Percentiles rank a stretch among this genome's conserved stretches.
Evolutionary conservation across 2,329 filamentous ascomycete species (phyloP).

Genomic region (Tricladium varicosporioides): DNA sequence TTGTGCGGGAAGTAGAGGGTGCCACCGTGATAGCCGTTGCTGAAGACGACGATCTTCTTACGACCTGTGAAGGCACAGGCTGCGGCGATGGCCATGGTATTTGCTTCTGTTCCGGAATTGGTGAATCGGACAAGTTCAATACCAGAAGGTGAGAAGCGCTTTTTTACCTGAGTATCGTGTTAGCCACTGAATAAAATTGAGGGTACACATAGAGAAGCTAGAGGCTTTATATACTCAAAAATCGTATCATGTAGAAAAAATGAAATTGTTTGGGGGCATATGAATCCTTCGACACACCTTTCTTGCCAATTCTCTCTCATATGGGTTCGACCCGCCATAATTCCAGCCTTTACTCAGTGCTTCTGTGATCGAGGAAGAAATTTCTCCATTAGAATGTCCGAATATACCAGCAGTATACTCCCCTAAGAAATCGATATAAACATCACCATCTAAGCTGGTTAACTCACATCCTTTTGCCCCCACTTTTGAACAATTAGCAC

Average conservation of each 20-base stretch:
- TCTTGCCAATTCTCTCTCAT: slow-evolving; percentile 51
- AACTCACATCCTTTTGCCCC: slow-evolving; percentile 17
- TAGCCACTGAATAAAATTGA: too few relatives aligned
- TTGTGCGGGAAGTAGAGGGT: slow-evolving; percentile 45
- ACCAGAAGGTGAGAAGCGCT: slow-evolving; percentile 43
- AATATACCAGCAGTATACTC: slow-evolving; percentile 66
- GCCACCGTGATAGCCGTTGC: slow-evolving; percentile 27
- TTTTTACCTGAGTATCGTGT: slow-evolving; percentile 38
- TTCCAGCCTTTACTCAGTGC: slow-evolving; percentile 49
- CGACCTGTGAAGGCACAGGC: slow-evolving; percentile 22
- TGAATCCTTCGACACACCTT: too few relatives aligned
- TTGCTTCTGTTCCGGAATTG: slow-evolving; percentile 67
- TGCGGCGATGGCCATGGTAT: slow-evolving; percentile 54
- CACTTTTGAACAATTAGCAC: not conserved
- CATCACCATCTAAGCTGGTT: slow-evolving; percentile 22
- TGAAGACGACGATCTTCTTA: slow-evolving; percentile 26
- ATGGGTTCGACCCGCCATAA: slow-evolving; percentile 50
- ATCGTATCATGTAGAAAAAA: not conserved
- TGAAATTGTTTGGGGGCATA: too few relatives aligned
- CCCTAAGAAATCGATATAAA: slow-evolving; percentile 58
- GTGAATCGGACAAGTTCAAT: slow-evolving; percentile 59
- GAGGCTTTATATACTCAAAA: too few relatives aligned
- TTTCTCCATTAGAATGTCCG: slow-evolving; percentile 59
- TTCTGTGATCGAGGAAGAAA: slow-evolving; percentile 46
- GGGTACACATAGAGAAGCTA: too few relatives aligned